phyloP scores from a whole-genome alignment of 2,329 filamentous ascomycete species.

The Ophiognomonia clavigignenti-juglandacearum region DNA sequence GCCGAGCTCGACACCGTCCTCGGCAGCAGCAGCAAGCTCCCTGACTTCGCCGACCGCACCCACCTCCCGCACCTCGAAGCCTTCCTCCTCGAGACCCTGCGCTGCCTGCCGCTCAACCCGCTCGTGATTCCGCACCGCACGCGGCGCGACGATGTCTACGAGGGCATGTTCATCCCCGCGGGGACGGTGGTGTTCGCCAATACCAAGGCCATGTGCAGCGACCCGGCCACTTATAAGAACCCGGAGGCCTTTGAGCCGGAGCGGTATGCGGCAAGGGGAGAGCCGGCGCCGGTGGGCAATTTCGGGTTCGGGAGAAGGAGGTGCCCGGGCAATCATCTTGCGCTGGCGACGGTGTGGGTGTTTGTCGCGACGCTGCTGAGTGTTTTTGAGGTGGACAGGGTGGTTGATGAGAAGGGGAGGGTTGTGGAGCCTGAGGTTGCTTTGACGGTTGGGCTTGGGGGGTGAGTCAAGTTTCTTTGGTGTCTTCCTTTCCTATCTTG shows the following conservation, averaged over 20 bases:
- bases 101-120: slow-evolving; percentile 40
- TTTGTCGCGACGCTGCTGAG: slow-evolving; percentile 32
- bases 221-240: slow-evolving; percentile 34
- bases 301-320: slow-evolving; percentile 49
- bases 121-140: slow-evolving; percentile 51
- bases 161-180: slow-evolving; percentile 52
- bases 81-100: slow-evolving; percentile 41
- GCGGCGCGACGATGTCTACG: slow-evolving; percentile 50
- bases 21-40: slow-evolving; percentile 38
- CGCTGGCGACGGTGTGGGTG: slow-evolving; percentile 27
- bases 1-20: slow-evolving; percentile 42
- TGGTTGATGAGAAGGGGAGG: slow-evolving; percentile 16
- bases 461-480: slow-evolving; percentile 3
- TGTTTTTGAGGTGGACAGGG: slow-evolving; percentile 16
- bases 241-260: slow-evolving; percentile 42
- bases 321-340: slow-evolving; percentile 27
- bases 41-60: slow-evolving; percentile 38
- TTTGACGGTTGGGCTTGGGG: slow-evolving; percentile 19
- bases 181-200: slow-evolving; percentile 37
- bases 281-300: slow-evolving; percentile 40
- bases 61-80: slow-evolving; percentile 38
- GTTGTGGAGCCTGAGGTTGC: slow-evolving; percentile 17
- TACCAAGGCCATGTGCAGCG: slow-evolving; percentile 38
- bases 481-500: neutral
- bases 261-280: slow-evolving; percentile 39